phyloP scores from a whole-genome alignment of 371 early-diverging fungal species.

The Lichtheimia ornata region DNA sequence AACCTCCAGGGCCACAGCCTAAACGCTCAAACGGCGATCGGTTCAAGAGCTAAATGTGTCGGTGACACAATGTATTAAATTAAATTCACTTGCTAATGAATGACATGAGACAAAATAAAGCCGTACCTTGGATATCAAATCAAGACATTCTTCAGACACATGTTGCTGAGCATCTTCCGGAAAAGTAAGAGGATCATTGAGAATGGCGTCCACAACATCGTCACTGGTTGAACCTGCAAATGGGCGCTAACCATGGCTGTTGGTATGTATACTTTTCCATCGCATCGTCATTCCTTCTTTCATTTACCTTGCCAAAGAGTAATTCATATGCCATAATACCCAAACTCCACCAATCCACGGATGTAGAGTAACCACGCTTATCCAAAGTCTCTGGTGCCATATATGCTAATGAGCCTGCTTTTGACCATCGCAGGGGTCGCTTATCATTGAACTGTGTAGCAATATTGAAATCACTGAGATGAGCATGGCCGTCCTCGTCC shows the following conservation, averaged over 20 bases:
- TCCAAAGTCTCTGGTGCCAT: constrained; percentile 78
- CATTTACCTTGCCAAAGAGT: constrained; percentile 67
- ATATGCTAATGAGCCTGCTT: constrained; percentile 74
- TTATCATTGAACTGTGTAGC: constrained; percentile 62
- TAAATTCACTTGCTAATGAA: neutral
- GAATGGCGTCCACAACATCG: constrained; percentile 60
- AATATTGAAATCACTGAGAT: constrained; percentile 88
- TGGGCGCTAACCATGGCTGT: constrained; percentile 59
- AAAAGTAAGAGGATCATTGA: constrained; percentile 53
- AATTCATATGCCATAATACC: constrained; percentile 85
- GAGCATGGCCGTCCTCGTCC: constrained; percentile 80
- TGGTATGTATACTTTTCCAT: too few species aligned
- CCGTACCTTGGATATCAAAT: constrained; percentile 53
- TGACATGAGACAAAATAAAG: neutral
- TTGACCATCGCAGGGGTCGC: constrained; percentile 53
- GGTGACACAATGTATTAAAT: neutral
- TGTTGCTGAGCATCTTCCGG: constrained; percentile 50
- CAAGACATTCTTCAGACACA: constrained; percentile 55
- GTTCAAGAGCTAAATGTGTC: constrained; percentile 46
- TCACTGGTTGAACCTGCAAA: constrained; percentile 54
- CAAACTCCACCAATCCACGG: constrained; percentile 89
- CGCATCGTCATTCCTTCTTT: neutral
- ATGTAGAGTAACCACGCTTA: constrained; percentile 64
- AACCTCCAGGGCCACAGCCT: constrained; percentile 58
- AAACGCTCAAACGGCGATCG: constrained; percentile 56